phyloP scores from a whole-genome alignment of 106 monocot species.

The Dendrobium nobile region DNA sequence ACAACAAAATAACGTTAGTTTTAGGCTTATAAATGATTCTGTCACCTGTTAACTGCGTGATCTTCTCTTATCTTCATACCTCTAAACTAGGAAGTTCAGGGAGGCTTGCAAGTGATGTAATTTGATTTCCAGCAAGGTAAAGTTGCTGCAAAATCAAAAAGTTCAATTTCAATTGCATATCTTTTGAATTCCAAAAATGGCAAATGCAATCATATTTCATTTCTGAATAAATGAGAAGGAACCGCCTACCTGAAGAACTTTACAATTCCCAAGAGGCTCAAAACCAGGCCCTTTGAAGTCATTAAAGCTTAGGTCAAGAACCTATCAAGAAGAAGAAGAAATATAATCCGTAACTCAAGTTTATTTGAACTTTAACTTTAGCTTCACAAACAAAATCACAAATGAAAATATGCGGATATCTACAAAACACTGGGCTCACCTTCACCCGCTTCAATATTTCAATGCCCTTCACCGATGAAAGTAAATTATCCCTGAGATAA shows the following conservation, averaged over 20 bases:
- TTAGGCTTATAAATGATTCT: conserved; percentile 11
- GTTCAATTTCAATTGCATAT: not conserved
- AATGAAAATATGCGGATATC: not conserved
- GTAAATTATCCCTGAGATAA: conserved; percentile 95
- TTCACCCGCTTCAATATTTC: conserved; percentile 79
- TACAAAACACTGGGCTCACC: conserved; percentile 24
- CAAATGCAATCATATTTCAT: not conserved
- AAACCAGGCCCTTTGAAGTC: conserved; percentile 80
- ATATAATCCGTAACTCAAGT: not conserved
- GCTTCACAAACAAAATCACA: not conserved
- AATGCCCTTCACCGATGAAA: conserved; percentile 90
- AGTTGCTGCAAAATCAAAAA: conserved; percentile 68
- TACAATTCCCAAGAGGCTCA: conserved; percentile 88
- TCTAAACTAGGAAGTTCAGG: conserved; percentile 89
- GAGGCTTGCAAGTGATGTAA: conserved; percentile 75
- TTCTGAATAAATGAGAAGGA: not conserved
- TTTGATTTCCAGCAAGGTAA: conserved; percentile 97
- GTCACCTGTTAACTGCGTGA: not conserved
- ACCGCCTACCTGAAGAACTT: conserved; percentile 70
- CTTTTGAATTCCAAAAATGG: not conserved
- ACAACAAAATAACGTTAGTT: conserved; percentile 13
- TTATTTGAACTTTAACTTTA: not conserved
- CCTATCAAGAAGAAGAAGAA: conserved; percentile 30
- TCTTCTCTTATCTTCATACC: conserved; percentile 29
- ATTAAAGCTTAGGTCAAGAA: conserved; percentile 98